A percentile compares a stretch with the other conserved stretches of the same genome.
Evolutionary conservation across 805 yeast genomes (phyloP).

Genomic region (Ogataea sp.): DNA sequence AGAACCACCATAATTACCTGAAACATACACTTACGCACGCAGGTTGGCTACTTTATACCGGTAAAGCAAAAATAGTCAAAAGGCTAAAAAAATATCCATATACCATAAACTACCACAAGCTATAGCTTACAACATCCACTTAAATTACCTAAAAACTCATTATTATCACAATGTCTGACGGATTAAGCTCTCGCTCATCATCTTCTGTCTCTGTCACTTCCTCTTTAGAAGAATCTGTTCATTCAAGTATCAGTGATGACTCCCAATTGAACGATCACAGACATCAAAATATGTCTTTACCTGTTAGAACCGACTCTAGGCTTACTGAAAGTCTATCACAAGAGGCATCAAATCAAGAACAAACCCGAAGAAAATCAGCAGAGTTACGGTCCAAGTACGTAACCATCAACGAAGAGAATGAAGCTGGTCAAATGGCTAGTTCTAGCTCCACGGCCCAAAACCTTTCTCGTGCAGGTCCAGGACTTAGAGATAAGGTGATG

Average conservation of each 20-base stretch:
- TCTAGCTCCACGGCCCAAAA: conserved; percentile 13
- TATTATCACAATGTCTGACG: conserved; percentile 5
- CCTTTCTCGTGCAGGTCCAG: no score
- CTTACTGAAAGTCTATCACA: no score
- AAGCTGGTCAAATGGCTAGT: not conserved
- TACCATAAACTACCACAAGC: no score
- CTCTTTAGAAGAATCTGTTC: conserved; percentile 21
- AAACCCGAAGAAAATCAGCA: conserved; percentile 2
- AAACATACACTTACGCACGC: not conserved
- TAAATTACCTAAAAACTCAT: no score
- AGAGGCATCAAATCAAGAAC: no score
- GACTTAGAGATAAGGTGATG: conserved; percentile 20
- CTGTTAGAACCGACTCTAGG: conserved; percentile 22
- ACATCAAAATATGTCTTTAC: conserved; percentile 24
- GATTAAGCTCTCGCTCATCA: conserved; percentile 1
- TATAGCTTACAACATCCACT: no score
- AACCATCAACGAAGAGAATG: not conserved
- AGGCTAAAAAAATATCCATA: no score
- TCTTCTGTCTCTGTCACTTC: conserved; percentile 21
- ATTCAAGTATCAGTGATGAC: conserved; percentile 28
- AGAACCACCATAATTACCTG: conserved; percentile 6
- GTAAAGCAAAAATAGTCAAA: not conserved
- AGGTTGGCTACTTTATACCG: not conserved
- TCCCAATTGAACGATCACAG: conserved; percentile 28
- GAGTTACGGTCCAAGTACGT: not conserved